Base-by-base conservation (phyloP, 208 protist genomes). In the Novymonas esmeraldas region DNA sequence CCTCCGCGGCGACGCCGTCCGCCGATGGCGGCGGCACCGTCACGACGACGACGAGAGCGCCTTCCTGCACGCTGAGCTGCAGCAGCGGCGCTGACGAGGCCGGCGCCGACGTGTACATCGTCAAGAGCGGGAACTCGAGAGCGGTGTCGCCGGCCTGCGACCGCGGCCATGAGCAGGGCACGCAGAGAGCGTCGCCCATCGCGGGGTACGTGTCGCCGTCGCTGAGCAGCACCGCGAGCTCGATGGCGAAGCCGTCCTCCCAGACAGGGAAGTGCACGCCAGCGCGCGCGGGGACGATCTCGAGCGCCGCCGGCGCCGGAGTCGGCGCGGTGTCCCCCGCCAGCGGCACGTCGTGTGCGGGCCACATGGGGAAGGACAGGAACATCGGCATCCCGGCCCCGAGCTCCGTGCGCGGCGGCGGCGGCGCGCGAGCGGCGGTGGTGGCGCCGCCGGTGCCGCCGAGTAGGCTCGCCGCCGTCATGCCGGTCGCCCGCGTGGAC, bases 241-340 rank as follows among this genome's bases (percentile, higher is more conserved):
- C 73, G 28, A 79, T 56, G 4, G 73, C 73, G 38, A 79, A 70
- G 54, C 66, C 73, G 68, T 79, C 68, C 22, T 72, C 73, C 73
- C 73, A 79, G 36, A 79, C 56, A 0, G 73, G 73, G 33, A 79
- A 79, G 62, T 61, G 41, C 39, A 28, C 62, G 20, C 54, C 56
- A 6, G 70, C 28, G 13, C 29, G 28, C 6, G 70, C 46, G 6
- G 70, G 70, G 20, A 55, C 52, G 29, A 76, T 64, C 55, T 50
- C 44, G 42, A 76, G 42, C 0, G 70, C 62, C 4, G 70, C 70
- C 0, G 62, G 55, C 5, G 33, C 36, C 22, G 22, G n/a, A n/a
- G n/a, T n/a, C n/a, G n/a, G n/a, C n/a, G n/a, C n/a, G n/a, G n/a
- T n/a, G n/a, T n/a, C n/a, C 20, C n/a, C 6, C 48, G 4, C 7